Conservation (phyloP, 208 protist genomes). For the Tritrichomonas musculus region DNA sequence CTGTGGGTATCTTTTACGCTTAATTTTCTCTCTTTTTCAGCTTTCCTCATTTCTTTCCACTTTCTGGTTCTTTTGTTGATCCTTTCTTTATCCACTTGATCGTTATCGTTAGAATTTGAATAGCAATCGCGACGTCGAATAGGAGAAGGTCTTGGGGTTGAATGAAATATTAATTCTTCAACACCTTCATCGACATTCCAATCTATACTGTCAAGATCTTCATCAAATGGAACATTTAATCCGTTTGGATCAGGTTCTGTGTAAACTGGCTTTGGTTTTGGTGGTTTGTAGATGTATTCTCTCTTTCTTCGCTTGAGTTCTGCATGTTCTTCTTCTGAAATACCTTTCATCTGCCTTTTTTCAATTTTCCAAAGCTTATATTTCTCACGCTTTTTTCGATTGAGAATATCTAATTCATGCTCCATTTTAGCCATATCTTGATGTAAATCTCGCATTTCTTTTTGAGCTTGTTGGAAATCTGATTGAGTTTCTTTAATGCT, state of each 20-base stretch:
- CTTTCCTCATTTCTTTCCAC: constrained; percentile 9
- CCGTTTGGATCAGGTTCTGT: not conserved
- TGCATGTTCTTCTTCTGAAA: not conserved
- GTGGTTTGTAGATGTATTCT: constrained; percentile 8
- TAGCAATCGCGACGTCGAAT: not conserved
- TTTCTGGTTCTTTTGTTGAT: not conserved
- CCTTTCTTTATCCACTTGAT: not conserved
- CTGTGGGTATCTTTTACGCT: too few species aligned
- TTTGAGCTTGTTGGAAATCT: not conserved
- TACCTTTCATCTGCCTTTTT: not conserved
- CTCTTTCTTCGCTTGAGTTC: not conserved
- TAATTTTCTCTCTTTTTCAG: not conserved
- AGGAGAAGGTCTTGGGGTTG: not conserved
- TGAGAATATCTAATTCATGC: not conserved
- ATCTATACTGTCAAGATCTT: not conserved
- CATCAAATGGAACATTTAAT: not conserved
- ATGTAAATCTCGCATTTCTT: not conserved
- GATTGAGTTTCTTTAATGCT: not conserved
- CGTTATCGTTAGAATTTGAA: not conserved
- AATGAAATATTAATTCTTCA: constrained; percentile 8
- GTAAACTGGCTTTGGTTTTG: not conserved
- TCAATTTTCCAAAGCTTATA: not conserved
- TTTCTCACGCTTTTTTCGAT: not conserved
- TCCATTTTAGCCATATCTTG: not conserved
- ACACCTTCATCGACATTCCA: constrained; percentile 19